phyloP scores from a whole-genome alignment of 345 rosid genomes.

The Raphanus raphanistrum region DNA sequence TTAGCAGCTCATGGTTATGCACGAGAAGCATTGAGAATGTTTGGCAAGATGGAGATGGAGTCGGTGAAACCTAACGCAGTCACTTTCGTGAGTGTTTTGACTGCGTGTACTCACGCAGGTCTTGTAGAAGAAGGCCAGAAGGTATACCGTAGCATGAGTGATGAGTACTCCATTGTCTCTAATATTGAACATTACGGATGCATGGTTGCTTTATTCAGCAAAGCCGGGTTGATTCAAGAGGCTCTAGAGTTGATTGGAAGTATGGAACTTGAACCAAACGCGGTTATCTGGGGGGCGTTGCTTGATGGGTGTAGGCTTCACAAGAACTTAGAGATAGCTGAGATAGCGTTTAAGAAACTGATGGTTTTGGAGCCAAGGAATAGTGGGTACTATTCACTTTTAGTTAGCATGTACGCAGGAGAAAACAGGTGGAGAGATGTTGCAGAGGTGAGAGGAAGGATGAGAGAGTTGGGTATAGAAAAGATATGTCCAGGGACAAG shows the following conservation, averaged over 20 bases:
- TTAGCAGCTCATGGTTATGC: conserved; percentile 74
- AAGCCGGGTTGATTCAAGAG: conserved; percentile 69
- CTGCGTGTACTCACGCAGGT: conserved; percentile 83
- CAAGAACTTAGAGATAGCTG: conserved; percentile 61
- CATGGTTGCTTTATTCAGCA: conserved; percentile 70
- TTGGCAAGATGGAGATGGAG: conserved; percentile 56
- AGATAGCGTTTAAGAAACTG: conserved; percentile 51
- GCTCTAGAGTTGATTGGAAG: conserved; percentile 54
- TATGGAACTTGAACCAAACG: conserved; percentile 60
- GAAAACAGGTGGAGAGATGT: conserved; percentile 67
- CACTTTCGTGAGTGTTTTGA: conserved; percentile 71
- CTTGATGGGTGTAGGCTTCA: conserved; percentile 68
- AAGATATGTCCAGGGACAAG: conserved; percentile 67
- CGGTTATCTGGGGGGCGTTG: conserved; percentile 77
- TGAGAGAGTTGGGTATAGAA: conserved; percentile 59
- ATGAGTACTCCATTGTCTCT: conserved; percentile 48
- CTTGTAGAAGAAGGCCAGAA: conserved; percentile 67
- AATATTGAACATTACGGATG: conserved; percentile 69
- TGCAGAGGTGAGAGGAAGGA: conserved; percentile 52
- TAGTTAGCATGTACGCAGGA: conserved; percentile 67
- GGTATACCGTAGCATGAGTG: conserved; percentile 55
- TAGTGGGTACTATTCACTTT: conserved; percentile 57
- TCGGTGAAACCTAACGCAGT: conserved; percentile 59
- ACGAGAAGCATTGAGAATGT: conserved; percentile 60
- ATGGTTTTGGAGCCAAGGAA: conserved; percentile 63